Percentiles rank a stretch among this genome's conserved stretches.
Conservation (phyloP, 352 stramenopile genomes). For the Phytopythium delawarense region DNA sequence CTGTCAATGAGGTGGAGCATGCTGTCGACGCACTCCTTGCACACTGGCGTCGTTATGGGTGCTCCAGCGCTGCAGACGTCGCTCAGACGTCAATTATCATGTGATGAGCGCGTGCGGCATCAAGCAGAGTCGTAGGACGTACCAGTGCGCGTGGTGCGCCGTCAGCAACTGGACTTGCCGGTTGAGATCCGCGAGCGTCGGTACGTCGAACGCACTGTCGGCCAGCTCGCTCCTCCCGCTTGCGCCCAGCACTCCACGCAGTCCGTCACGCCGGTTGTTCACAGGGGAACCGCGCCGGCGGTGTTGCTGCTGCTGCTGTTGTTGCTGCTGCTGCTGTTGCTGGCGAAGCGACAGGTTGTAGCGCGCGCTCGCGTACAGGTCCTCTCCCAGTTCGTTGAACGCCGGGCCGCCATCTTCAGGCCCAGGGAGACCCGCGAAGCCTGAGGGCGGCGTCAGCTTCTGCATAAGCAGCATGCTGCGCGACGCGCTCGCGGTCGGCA, state of each 20-base stretch:
- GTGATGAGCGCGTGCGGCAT: background rate
- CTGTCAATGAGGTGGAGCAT: conserved; percentile 75
- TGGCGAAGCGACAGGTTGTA: conserved; percentile 45
- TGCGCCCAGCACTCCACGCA: conserved; percentile 16
- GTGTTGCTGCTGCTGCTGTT: conserved; percentile 23
- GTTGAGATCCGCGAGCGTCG: conserved; percentile 69
- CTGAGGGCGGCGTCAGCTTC: conserved; percentile 17
- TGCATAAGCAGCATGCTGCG: conserved; percentile 50
- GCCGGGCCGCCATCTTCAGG: conserved; percentile 6
- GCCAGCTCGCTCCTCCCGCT: conserved; percentile 25
- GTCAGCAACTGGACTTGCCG: conserved; percentile 71
- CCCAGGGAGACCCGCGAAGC: conserved; percentile 8
- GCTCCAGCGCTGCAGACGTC: conserved; percentile 33
- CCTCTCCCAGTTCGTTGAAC: conserved; percentile 18
- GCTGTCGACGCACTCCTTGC: conserved; percentile 68
- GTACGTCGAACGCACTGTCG: conserved; percentile 59
- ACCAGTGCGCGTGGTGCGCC: conserved; percentile 71
- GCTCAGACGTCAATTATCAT: background rate
- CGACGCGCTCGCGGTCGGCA: conserved; percentile 59
- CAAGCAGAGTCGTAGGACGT: conserved; percentile 7
- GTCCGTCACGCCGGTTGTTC: conserved; percentile 7
- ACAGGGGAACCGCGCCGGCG: conserved; percentile 18
- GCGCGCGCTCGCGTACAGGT: conserved; percentile 35
- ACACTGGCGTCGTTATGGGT: conserved; percentile 59
- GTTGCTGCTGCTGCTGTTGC: conserved; percentile 32